phyloP scores from a whole-genome alignment of 75 land plant species.

The Adiantum capillusveneris region DNA sequence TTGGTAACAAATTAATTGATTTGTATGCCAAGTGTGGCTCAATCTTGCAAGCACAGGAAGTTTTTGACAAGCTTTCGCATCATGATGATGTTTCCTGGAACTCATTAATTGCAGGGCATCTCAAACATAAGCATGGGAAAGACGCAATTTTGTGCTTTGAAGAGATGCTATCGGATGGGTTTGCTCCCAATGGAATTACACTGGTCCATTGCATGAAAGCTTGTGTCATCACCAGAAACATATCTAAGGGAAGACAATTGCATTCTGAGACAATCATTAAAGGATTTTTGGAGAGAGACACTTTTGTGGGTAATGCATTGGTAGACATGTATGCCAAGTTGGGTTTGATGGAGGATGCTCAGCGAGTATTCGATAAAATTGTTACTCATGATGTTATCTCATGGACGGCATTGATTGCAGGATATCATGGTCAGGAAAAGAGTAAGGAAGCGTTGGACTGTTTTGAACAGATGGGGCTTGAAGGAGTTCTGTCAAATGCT shows the following conservation, averaged over 20 bases:
- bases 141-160: background rate
- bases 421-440: constrained; percentile 13
- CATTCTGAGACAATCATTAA: constrained; percentile 1
- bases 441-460: constrained; percentile 18
- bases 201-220: background rate
- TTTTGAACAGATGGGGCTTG: constrained; percentile 17
- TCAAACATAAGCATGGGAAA: constrained; percentile 1
- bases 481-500: constrained; percentile 14
- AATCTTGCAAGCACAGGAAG: background rate
- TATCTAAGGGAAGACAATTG: background rate
- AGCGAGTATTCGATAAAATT: constrained; percentile 23
- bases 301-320: background rate
- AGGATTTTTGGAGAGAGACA: background rate
- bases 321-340: constrained; percentile 15
- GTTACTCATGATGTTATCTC: constrained; percentile 11
- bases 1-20: constrained; percentile 1
- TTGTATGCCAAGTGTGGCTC: constrained; percentile 4
- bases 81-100: constrained; percentile 10
- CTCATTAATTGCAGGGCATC: constrained; percentile 7
- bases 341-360: constrained; percentile 16
- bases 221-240: background rate
- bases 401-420: constrained; percentile 41
- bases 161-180: constrained; percentile 3
- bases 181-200: background rate
- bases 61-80: background rate